phyloP scores from a whole-genome alignment of 2,329 filamentous ascomycete species.

The Ceratocystis lukuohia region DNA sequence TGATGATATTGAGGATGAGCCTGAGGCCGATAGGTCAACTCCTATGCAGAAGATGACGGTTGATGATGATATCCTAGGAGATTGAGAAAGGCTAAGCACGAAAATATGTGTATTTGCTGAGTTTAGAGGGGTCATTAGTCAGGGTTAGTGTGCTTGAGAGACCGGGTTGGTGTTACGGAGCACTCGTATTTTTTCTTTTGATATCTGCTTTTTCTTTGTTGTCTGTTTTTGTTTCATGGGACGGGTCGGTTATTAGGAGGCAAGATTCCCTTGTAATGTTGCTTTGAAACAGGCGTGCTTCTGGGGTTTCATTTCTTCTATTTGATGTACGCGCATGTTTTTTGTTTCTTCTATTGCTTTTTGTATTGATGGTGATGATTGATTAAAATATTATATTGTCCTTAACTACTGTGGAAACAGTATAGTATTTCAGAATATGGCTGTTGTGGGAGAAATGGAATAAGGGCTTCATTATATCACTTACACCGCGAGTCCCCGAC shows the following conservation, averaged over 20 bases:
- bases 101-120: neutral
- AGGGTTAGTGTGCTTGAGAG: neutral
- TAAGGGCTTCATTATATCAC: neutral
- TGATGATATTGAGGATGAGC: slow-evolving; percentile 32
- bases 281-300: slow-evolving; percentile 11
- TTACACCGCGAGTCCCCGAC: neutral
- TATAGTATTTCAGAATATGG: no score
- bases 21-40: slow-evolving; percentile 24
- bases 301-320: slow-evolving; percentile 17
- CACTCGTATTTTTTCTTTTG: slow-evolving; percentile 8
- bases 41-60: slow-evolving; percentile 12
- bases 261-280: slow-evolving; percentile 6
- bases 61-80: slow-evolving; percentile 31
- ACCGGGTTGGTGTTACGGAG: neutral
- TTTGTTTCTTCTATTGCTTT: neutral
- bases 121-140: neutral
- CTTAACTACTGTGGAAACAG: neutral
- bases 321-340: neutral
- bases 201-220: slow-evolving; percentile 18
- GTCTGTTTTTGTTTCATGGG: slow-evolving; percentile 16
- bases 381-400: neutral
- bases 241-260: slow-evolving; percentile 4
- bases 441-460: no score
- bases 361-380: neutral
- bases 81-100: slow-evolving; percentile 20